phyloP scores from a whole-genome alignment of 306 rosid species.

The Arachis stenosperma region DNA sequence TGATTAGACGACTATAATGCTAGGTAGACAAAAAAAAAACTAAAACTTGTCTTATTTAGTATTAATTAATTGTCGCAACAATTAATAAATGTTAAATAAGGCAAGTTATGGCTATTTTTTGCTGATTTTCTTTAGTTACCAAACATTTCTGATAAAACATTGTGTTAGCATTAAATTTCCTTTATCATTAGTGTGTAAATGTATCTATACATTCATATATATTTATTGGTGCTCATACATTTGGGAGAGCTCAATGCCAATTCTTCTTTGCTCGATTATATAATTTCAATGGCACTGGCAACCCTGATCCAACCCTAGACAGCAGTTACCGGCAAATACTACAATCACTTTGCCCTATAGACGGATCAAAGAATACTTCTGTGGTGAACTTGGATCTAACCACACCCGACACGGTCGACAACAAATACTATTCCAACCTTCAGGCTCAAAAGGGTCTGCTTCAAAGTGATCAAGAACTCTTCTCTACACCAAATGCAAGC shows the following conservation, averaged over 20 bases:
- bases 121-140: too few relatives aligned
- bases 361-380: constrained; percentile 1
- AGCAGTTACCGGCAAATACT: constrained; percentile 19
- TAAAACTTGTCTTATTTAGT: too few relatives aligned
- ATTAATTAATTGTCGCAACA: too few relatives aligned
- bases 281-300: constrained; percentile 37
- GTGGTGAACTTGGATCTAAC: constrained; percentile 36
- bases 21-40: too few relatives aligned
- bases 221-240: constrained; percentile 43
- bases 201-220: too few relatives aligned
- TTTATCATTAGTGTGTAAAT: too few relatives aligned
- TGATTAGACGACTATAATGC: too few relatives aligned
- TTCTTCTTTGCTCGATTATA: constrained; percentile 13
- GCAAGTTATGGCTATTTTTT: too few relatives aligned
- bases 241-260: constrained; percentile 41
- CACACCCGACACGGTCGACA: constrained; percentile 41
- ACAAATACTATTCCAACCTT: constrained; percentile 44
- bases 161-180: too few relatives aligned
- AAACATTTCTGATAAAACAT: too few relatives aligned
- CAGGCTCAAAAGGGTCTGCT: constrained; percentile 33
- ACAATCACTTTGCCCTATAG: constrained; percentile 15
- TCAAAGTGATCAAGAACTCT: constrained; percentile 47
- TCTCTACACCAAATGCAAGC: constrained; percentile 40
- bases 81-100: too few relatives aligned
- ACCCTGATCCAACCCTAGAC: constrained; percentile 47